Conservation (phyloP, 495 filamentous ascomycete species). For the Letharia columbiana region DNA sequence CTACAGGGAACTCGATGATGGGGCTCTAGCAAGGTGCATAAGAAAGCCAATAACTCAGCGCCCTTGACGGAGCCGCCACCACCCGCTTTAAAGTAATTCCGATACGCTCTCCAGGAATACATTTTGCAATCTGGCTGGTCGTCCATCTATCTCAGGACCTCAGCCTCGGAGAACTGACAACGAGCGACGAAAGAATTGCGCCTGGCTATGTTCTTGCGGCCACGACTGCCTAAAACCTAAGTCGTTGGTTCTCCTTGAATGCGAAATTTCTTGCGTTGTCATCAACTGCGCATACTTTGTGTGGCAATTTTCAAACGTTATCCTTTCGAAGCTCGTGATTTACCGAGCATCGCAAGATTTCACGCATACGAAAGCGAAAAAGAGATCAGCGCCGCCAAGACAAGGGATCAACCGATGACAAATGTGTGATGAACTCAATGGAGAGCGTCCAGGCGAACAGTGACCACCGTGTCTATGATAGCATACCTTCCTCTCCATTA, state of each 20-base stretch:
- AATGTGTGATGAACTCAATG: neutral
- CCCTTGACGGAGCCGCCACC: neutral
- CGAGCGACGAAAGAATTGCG: neutral
- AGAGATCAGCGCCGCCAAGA: neutral
- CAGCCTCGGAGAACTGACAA: neutral
- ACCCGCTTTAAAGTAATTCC: neutral
- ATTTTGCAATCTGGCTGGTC: neutral
- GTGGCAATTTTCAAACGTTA: neutral
- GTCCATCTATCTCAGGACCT: neutral
- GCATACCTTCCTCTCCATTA: neutral
- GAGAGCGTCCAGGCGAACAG: neutral
- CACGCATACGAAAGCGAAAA: neutral
- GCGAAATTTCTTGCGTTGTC: neutral
- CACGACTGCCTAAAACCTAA: neutral
- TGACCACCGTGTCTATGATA: neutral
- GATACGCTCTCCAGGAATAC: neutral
- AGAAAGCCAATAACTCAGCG: neutral
- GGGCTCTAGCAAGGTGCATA: neutral
- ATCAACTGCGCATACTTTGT: neutral
- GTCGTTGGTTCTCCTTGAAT: neutral
- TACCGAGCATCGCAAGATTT: neutral
- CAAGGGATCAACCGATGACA: conserved; percentile 1
- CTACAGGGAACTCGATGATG: neutral
- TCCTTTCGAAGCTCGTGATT: neutral
- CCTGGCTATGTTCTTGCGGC: neutral